Evolutionary conservation across 331 rosid species (phyloP), one percentile per base, ranked within the genome.

Genomic region (Prunus yedoensis): DNA sequence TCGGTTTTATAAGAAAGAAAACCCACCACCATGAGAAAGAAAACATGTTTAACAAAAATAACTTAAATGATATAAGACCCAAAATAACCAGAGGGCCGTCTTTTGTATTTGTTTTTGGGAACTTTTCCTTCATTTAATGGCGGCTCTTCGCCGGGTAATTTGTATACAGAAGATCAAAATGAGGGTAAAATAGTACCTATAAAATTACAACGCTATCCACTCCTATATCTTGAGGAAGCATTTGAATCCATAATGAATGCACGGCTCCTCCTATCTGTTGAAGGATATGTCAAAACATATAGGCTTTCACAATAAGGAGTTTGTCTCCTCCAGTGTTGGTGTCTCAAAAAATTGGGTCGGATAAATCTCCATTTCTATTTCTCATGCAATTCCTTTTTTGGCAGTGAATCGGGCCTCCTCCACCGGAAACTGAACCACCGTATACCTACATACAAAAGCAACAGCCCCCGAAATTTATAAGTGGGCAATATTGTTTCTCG

Each of bases 401-500:
- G 97, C 75, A 94, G 96, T 81, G 88, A 83, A 77, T 91, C 97
- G 41, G 84, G 85, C 83, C 97, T 87, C 79, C 93, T 82, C 81
- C 89, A 90, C 86, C 89, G 87, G 81, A 90, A 80, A 79, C 82
- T 87, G 79, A 89, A 81, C 83, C 92, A 81, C 80, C 90, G 87
- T 75, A 64, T 68, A 60, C 99, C 99, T 91, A 79, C 82, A 82
- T 13, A 75, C 50, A 76, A 77, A 12, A 66, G 47, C 77, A 80
- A 75, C 27, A 56, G 66, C 61, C 82, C 69, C 46, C 16, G 74
- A 77, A 46, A 63, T 60, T 51, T 18, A 32, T 52, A 30, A 66
- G 43, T 3, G 50, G 28, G 43, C 46, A 15, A 1, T 10, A 53
- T 28, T 21, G 30, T 72, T 25, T 21, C 15, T 11, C 27, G 3